Conservation (phyloP, 1,284 basidiomycete genomes). For the Trichosporon ovoides region DNA sequence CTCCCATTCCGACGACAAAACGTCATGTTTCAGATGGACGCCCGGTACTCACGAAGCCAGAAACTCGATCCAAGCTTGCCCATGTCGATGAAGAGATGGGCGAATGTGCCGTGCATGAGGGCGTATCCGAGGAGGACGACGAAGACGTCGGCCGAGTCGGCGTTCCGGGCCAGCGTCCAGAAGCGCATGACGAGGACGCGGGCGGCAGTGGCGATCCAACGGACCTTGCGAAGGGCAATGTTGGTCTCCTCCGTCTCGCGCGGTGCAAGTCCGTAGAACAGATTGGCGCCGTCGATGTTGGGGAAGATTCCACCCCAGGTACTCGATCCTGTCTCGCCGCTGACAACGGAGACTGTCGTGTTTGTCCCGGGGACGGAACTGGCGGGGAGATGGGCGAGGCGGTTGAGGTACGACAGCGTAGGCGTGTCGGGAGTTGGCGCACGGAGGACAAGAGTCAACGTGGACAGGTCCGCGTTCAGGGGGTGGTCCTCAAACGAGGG, state of each 20-base stretch:
- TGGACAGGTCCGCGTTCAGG: conserved; percentile 36
- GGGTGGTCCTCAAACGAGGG: conserved; percentile 34
- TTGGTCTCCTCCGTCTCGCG: conserved; percentile 17
- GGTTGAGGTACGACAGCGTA: conserved; percentile 57
- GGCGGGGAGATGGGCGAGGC: conserved; percentile 49
- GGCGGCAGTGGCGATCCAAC: conserved; percentile 80
- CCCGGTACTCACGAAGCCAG: conserved; percentile 59
- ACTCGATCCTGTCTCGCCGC: conserved; percentile 10
- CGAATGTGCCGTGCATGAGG: conserved; percentile 93
- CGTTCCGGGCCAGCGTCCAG: conserved; percentile 83
- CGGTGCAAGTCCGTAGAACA: conserved; percentile 32
- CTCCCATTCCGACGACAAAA: neutral
- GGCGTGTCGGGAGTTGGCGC: conserved; percentile 51
- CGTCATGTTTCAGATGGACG: neutral
- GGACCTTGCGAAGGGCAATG: conserved; percentile 64
- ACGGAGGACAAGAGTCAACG: conserved; percentile 37
- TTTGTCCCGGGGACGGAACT: conserved; percentile 29
- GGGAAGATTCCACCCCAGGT: conserved; percentile 41
- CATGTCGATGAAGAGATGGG: conserved; percentile 80
- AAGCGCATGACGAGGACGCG: conserved; percentile 75
- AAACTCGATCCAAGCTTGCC: conserved; percentile 81
- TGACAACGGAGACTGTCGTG: conserved; percentile 34
- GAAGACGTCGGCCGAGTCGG: conserved; percentile 91
- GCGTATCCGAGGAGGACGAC: conserved; percentile 93
- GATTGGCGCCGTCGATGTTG: conserved; percentile 34